Evolutionary conservation across 2,329 filamentous ascomycete species (phyloP).

Genomic region (Penicillium sp.): DNA sequence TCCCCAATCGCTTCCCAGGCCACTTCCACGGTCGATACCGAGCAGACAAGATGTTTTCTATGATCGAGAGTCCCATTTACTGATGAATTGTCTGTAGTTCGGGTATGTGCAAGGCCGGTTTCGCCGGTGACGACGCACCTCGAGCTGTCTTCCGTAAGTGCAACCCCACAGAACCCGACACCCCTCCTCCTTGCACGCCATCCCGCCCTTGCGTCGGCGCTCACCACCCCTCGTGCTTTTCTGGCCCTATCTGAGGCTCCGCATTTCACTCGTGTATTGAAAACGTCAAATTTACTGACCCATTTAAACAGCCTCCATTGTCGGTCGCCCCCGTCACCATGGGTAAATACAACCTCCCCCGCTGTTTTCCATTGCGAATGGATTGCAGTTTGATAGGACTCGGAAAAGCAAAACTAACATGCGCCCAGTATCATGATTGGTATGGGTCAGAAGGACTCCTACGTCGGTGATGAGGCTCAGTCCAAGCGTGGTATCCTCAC

Average conservation of each 20-base stretch:
- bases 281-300: constrained; percentile 18
- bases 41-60: not conserved
- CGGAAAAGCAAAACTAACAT: constrained; percentile 28
- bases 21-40: not conserved
- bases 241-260: not conserved
- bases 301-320: constrained; percentile 75
- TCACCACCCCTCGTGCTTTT: constrained; percentile 3
- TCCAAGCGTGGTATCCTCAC: constrained; percentile 99
- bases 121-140: constrained; percentile 99
- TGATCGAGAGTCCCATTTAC: constrained; percentile 13
- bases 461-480: constrained; percentile 99
- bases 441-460: constrained; percentile 99
- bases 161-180: constrained; percentile 22
- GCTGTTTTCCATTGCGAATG: not conserved
- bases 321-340: constrained; percentile 99
- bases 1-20: constrained; percentile 14
- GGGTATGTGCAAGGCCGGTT: constrained; percentile 99
- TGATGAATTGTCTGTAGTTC: constrained; percentile 60
- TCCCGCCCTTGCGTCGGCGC: constrained; percentile 28
- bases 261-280: not conserved
- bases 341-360: constrained; percentile 62
- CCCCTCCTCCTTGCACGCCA: constrained; percentile 16
- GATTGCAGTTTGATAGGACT: not conserved
- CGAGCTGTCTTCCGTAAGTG: constrained; percentile 99
- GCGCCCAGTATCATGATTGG: constrained; percentile 94